These are phyloP conservation scores for Leishmania braziliensis DNA, from an alignment of 208 protist genomes.

Conservation along the genomic window DNA sequence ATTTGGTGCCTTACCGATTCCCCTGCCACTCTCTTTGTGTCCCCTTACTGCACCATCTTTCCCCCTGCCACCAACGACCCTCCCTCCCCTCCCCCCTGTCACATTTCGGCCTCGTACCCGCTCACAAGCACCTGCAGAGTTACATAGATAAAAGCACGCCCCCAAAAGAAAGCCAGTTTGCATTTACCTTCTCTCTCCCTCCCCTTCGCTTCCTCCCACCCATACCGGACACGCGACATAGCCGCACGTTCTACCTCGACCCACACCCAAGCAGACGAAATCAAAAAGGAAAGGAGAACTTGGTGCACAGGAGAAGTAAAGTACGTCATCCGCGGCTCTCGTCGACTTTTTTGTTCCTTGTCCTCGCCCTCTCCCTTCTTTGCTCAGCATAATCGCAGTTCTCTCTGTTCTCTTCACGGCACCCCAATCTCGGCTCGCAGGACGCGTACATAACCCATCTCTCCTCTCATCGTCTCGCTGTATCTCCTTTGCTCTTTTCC, in stretches of 20 bases:
- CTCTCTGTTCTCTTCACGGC: neutral
- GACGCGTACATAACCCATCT: neutral
- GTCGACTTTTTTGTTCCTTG: neutral
- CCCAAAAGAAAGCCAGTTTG: neutral
- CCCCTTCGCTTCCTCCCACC: neutral
- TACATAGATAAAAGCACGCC: slow-evolving; percentile 4
- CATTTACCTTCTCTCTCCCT: neutral
- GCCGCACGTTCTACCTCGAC: neutral
- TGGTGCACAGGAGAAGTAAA: neutral
- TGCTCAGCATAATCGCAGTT: no score
- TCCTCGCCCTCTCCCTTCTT: neutral
- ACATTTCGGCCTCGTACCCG: neutral
- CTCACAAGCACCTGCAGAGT: neutral
- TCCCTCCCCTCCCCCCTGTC: neutral
- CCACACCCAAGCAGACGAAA: neutral
- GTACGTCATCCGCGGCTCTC: neutral
- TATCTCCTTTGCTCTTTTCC: no score
- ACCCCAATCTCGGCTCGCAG: neutral
- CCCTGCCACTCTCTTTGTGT: neutral
- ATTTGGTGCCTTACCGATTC: neutral
- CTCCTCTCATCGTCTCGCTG: neutral
- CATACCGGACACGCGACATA: neutral
- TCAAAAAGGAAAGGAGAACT: neutral
- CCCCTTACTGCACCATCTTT: no score
- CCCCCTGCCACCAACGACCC: neutral